A percentile compares a stretch with the other conserved stretches of the same genome.
phyloP scores from a whole-genome alignment of 192 early-diverging fungal species.

The Coemansia sp. region DNA sequence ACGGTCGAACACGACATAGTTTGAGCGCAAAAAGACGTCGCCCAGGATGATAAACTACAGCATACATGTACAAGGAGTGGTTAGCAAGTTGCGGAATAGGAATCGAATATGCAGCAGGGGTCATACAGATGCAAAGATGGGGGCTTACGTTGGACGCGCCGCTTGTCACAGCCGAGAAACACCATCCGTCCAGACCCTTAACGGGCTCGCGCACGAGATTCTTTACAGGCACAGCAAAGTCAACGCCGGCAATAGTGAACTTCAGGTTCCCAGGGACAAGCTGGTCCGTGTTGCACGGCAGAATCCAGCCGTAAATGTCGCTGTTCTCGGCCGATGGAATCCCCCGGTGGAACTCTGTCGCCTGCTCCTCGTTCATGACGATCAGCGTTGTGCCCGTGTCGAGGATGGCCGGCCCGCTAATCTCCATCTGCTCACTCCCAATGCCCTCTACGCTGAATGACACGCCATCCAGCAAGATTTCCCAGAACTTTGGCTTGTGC shows the following conservation, averaged over 20 bases:
- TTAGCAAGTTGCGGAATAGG: not conserved
- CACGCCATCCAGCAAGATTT: slow-evolving; percentile 48
- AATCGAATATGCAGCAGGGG: too few species aligned
- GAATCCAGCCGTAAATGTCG: slow-evolving; percentile 47
- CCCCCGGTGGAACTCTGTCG: slow-evolving; percentile 52
- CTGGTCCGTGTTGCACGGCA: slow-evolving; percentile 48
- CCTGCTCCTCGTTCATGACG: slow-evolving; percentile 51
- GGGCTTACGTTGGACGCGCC: slow-evolving; percentile 42
- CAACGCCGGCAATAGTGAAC: slow-evolving; percentile 38
- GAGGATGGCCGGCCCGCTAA: slow-evolving; percentile 48
- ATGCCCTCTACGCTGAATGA: slow-evolving; percentile 29
- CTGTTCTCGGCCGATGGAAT: slow-evolving; percentile 44
- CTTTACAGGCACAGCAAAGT: slow-evolving; percentile 40
- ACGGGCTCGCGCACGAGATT: slow-evolving; percentile 46
- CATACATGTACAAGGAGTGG: not conserved
- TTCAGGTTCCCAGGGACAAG: slow-evolving; percentile 40
- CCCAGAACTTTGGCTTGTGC: slow-evolving; percentile 52
- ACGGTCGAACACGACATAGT: slow-evolving; percentile 62
- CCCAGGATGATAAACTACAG: slow-evolving; percentile 56
- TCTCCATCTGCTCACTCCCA: slow-evolving; percentile 33
- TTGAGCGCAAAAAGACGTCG: slow-evolving; percentile 62
- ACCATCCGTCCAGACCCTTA: slow-evolving; percentile 44
- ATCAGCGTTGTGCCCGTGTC: slow-evolving; percentile 64
- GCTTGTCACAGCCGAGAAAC: slow-evolving; percentile 48
- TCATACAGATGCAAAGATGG: too few species aligned